Evolutionary conservation across 352 stramenopile species (phyloP).

Genomic region (Thalassiosira ordinaria): DNA sequence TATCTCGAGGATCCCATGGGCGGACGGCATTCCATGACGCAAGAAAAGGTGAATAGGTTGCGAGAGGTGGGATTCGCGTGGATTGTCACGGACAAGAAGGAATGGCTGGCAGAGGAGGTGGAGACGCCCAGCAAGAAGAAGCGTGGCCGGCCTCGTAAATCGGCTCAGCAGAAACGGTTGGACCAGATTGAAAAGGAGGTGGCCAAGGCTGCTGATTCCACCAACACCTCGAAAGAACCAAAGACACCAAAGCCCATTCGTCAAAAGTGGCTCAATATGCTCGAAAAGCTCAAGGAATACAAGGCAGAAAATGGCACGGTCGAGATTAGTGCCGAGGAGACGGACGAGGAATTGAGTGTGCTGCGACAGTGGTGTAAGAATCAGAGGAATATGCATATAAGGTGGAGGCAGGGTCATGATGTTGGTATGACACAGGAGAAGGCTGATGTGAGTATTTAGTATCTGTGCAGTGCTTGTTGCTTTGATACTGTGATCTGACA

Average conservation of each 20-base stretch:
- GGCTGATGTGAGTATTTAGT: constrained; percentile 31
- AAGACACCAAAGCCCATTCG: constrained; percentile 3
- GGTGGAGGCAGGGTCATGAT: constrained; percentile 16
- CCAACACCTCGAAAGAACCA: no score
- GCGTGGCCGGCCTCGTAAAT: constrained; percentile 28
- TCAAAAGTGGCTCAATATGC: constrained; percentile 47
- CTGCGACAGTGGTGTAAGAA: constrained; percentile 31
- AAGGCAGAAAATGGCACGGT: constrained; percentile 25
- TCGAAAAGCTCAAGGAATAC: constrained; percentile 50
- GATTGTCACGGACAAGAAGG: constrained; percentile 19
- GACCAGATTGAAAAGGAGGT: not conserved
- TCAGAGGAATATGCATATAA: constrained; percentile 35
- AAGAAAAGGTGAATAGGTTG: constrained; percentile 51
- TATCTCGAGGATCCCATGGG: constrained; percentile 41
- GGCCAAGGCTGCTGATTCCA: not conserved
- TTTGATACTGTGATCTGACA: no score
- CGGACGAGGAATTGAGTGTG: constrained; percentile 20
- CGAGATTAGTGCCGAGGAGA: constrained; percentile 30
- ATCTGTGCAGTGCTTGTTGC: no score
- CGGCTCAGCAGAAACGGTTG: not conserved
- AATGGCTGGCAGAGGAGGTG: constrained; percentile 3
- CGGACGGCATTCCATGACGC: constrained; percentile 42
- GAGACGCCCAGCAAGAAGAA: constrained; percentile 21
- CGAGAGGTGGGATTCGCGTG: constrained; percentile 42
- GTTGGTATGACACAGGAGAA: constrained; percentile 52